These are phyloP conservation scores for Leishmania amazonensis DNA, from an alignment of 208 protist species.

Conservation along the genomic window DNA sequence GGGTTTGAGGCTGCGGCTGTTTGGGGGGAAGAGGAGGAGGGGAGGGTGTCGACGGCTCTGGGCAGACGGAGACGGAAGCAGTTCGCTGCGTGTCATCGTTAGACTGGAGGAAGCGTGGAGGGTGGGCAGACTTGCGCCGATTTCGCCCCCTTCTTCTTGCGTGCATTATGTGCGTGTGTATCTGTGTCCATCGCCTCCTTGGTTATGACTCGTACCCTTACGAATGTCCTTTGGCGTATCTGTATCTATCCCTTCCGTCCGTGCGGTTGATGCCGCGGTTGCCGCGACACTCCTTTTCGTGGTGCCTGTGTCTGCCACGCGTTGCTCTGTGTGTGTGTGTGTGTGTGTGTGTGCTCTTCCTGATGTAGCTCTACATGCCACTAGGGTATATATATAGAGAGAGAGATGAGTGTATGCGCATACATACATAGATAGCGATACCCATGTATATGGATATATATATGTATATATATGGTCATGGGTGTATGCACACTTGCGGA, in stretches of 20 bases:
- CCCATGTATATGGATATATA: too few relatives aligned
- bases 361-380: too few relatives aligned
- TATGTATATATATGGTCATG: too few relatives aligned
- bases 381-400: too few relatives aligned
- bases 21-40: neutral
- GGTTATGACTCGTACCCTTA: neutral
- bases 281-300: neutral
- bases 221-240: neutral
- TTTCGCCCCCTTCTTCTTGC: too few relatives aligned
- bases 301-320: neutral
- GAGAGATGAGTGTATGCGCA: too few relatives aligned
- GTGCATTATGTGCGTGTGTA: slow-evolving; percentile 10
- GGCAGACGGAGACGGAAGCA: neutral
- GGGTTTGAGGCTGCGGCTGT: neutral
- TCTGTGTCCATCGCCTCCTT: neutral
- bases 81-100: neutral
- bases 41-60: neutral
- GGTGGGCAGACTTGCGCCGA: neutral
- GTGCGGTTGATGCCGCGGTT: neutral
- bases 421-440: too few relatives aligned
- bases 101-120: too few relatives aligned
- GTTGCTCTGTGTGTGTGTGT: neutral
- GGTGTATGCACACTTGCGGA: too few relatives aligned
- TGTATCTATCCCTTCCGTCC: neutral
- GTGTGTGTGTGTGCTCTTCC: neutral